phyloP scores from a whole-genome alignment of 306 rosid species.

The Pterocarpus santalinus region DNA sequence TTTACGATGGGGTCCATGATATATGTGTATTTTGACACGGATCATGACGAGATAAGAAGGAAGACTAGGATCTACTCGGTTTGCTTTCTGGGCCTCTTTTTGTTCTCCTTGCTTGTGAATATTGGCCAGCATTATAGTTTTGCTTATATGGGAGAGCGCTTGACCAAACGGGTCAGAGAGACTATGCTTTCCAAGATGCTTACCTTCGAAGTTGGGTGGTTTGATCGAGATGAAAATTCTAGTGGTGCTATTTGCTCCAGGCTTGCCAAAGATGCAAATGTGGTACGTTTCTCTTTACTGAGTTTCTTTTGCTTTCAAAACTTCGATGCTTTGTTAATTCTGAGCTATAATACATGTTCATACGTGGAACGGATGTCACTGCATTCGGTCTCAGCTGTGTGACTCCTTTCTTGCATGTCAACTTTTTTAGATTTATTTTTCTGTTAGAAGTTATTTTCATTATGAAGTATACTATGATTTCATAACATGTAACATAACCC shows the following conservation, averaged over 20 bases:
- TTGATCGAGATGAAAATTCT: slow-evolving; percentile 55
- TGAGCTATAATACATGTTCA: too few species aligned
- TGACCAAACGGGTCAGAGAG: slow-evolving; percentile 59
- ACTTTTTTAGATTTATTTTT: too few species aligned
- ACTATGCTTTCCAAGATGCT: slow-evolving; percentile 57
- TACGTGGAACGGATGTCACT: too few species aligned
- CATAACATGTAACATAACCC: too few species aligned
- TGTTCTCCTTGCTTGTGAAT: slow-evolving; percentile 41
- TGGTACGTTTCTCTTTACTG: slow-evolving; percentile 41
- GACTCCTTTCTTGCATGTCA: too few species aligned
- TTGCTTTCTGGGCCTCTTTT: slow-evolving; percentile 42
- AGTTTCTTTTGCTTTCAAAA: neutral
- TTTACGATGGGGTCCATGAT: slow-evolving; percentile 50
- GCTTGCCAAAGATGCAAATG: slow-evolving; percentile 62
- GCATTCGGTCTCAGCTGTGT: too few species aligned
- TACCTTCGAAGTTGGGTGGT: slow-evolving; percentile 68
- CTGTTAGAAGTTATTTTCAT: too few species aligned
- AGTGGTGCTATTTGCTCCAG: slow-evolving; percentile 60
- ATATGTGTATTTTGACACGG: slow-evolving; percentile 45
- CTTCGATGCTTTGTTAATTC: too few species aligned
- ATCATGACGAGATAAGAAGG: slow-evolving; percentile 51
- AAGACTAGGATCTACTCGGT: slow-evolving; percentile 33
- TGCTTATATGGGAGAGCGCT: slow-evolving; percentile 58
- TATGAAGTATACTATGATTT: too few species aligned
- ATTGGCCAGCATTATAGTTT: slow-evolving; percentile 59